Evolutionary conservation across 2,329 filamentous ascomycete genomes (phyloP).

Genomic region (Huntiella omanensis): DNA sequence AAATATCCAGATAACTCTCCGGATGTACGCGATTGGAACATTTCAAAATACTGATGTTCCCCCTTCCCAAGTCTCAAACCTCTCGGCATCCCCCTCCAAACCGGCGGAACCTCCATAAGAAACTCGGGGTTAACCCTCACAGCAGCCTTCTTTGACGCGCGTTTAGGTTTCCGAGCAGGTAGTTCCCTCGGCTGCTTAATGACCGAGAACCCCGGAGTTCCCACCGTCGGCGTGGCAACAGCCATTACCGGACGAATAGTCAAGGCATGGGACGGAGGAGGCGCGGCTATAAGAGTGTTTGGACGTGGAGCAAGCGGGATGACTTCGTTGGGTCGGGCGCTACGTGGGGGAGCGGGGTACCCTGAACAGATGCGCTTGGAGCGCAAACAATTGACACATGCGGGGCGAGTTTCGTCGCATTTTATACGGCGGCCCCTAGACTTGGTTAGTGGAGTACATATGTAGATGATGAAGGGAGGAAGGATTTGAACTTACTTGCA

Average conservation of each 20-base stretch:
- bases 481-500: conserved; percentile 39
- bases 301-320: conserved; percentile 28
- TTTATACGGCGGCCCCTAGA: conserved; percentile 41
- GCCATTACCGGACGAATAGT: neutral
- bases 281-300: conserved; percentile 5
- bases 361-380: conserved; percentile 40
- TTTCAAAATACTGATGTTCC: conserved; percentile 41
- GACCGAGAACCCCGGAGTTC: neutral
- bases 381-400: conserved; percentile 39
- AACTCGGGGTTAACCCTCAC: neutral
- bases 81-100: conserved; percentile 2
- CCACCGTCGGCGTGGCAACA: neutral
- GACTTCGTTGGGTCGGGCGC: conserved; percentile 26
- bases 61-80: conserved; percentile 12
- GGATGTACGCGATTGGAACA: conserved; percentile 42
- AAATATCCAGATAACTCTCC: conserved; percentile 48
- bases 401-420: conserved; percentile 44
- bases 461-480: neutral
- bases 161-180: neutral
- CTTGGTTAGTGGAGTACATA: neutral
- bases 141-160: neutral
- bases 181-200: conserved; percentile 1
- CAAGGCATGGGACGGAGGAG: neutral
- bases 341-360: conserved; percentile 38
- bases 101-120: conserved; percentile 6